Base-by-base conservation (phyloP, 345 rosid species). In the Nasturtium officinale region DNA sequence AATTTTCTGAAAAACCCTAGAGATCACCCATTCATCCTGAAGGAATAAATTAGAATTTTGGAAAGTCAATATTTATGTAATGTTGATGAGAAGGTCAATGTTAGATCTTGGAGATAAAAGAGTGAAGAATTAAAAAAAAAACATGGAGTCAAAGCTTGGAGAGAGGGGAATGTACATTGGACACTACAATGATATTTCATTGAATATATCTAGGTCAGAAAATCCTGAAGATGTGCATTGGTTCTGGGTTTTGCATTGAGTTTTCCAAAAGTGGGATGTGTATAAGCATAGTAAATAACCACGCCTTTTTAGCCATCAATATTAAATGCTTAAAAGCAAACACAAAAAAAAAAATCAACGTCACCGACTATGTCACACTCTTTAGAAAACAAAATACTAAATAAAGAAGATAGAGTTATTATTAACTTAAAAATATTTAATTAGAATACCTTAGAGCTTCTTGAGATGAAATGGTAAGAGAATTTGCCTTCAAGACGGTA, bases 11-110 rank as follows among this genome's bases (percentile, higher is more conserved):
- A 95, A 95, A 17, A 91, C 96, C 58, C 99, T 78, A 29, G 97
- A 89, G 54, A 95, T 90, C 8, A 95, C 99, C 99, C 98, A 95
- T 79, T 91, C 98, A 58, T 90, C 98, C 98, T 95, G 82, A 32
- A 6, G 38, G 21, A 6, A 66, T 15, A 67, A 46, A 71, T 1
- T 18, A 23, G 9, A 60, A 2, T 30, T 30, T 52, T 11, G 6
- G 6, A 42, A 47, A 55, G 40, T 55, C 40, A 45, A 35, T 56
- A 38, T 13, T 3, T 32, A 0, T 20, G 28, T 63, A 46, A 30
- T 18, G 23, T 33, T 50, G 59, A 50, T 60, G 6, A 40, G 16
- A 60, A 50, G 15, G 54, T 51, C 62, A 67, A 67, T 60, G 10
- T 50, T 45, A 25, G 58, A 73, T 55, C 57, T 73, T 29, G 46